Conservation (phyloP, 139 green algal genomes). For the Closterium sp. region DNA sequence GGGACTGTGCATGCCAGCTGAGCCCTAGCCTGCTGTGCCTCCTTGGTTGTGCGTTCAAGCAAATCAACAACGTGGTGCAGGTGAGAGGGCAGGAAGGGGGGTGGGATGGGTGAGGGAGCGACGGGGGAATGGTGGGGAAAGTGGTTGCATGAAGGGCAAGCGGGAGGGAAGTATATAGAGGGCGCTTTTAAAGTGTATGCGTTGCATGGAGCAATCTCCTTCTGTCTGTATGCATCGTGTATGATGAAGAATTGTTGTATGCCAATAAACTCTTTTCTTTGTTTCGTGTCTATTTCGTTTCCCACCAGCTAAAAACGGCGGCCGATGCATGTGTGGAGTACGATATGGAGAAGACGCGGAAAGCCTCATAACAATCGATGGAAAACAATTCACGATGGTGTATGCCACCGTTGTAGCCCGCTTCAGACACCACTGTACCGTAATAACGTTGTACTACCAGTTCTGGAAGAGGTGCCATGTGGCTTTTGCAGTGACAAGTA, state of each 20-base stretch:
- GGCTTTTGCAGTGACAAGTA: too few species aligned
- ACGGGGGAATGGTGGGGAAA: not conserved
- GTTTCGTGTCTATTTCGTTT: not conserved
- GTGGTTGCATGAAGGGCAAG: not conserved
- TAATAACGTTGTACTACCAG: too few species aligned
- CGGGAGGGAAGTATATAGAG: too few species aligned
- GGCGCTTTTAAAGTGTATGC: too few species aligned
- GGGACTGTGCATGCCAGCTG: not conserved
- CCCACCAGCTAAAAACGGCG: not conserved
- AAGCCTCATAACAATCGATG: not conserved
- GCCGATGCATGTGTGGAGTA: constrained; percentile 19
- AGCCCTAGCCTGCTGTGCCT: not conserved
- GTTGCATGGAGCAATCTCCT: too few species aligned
- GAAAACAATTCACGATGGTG: too few species aligned
- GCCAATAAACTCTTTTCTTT: too few species aligned
- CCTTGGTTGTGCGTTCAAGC: not conserved
- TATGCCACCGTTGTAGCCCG: too few species aligned
- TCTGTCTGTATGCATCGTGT: too few species aligned
- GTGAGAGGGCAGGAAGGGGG: not conserved
- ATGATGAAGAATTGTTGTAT: too few species aligned
- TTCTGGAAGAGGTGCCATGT: too few species aligned
- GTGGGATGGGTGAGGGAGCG: not conserved
- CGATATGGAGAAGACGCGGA: constrained; percentile 3
- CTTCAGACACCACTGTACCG: too few species aligned
- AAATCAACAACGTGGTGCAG: constrained; percentile 12